These are phyloP conservation scores for Acer saccharum DNA, from an alignment of 345 rosid species.

Conservation along the genomic window DNA sequence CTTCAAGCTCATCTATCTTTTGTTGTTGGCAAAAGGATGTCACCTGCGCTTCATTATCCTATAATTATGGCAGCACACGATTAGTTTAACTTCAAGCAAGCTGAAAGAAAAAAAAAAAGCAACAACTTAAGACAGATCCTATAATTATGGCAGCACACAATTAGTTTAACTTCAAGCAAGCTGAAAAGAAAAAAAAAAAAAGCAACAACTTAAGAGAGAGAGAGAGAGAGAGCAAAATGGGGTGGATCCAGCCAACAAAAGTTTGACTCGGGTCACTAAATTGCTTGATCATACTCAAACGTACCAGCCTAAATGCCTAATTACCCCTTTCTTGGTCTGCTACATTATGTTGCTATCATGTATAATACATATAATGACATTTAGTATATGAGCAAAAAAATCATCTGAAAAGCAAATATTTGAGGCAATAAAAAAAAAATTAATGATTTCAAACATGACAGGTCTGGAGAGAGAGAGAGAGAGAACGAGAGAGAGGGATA, in stretches of 20 bases:
- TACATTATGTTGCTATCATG: not conserved
- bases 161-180: not conserved
- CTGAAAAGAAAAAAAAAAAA: not conserved
- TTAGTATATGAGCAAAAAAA: not conserved
- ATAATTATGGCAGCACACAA: constrained; percentile 16
- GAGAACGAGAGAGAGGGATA: not conserved
- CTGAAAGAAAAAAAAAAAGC: not conserved
- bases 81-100: not conserved
- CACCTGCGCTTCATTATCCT: constrained; percentile 76
- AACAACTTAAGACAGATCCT: constrained; percentile 35
- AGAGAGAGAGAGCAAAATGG: not conserved
- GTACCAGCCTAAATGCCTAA: not conserved
- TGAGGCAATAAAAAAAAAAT: not conserved
- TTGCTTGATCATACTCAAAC: constrained; percentile 12
- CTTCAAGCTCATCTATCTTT: constrained; percentile 83
- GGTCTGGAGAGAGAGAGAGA: no score
- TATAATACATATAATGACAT: not conserved
- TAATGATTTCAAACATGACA: not conserved
- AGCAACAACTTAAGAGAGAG: not conserved
- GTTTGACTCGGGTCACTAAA: not conserved
- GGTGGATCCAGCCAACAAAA: constrained; percentile 12
- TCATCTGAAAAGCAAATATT: not conserved
- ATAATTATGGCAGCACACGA: constrained; percentile 16
- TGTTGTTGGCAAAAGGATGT: constrained; percentile 48
- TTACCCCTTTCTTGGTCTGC: not conserved